Percentiles rank a stretch among this genome's conserved stretches.
Evolutionary conservation across 352 stramenopile genomes (phyloP).

Genomic region (Globisporangium spiculum): DNA sequence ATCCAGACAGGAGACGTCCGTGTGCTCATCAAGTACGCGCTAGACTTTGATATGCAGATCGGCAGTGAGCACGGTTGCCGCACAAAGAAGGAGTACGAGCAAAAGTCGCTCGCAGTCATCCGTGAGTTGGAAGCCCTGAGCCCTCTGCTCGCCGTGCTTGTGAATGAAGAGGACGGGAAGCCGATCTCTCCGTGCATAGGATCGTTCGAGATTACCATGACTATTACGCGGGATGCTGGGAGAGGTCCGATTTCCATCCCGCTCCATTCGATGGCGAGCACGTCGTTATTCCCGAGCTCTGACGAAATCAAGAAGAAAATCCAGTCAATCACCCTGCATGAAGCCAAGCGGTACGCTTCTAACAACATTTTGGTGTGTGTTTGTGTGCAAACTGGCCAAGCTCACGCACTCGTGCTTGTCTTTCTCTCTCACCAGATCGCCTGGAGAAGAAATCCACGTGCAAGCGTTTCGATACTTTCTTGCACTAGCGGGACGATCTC

Average conservation of each 20-base stretch:
- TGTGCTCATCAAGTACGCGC: conserved; percentile 34
- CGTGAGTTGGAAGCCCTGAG: conserved; percentile 47
- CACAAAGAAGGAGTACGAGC: conserved; percentile 48
- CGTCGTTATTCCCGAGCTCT: conserved; percentile 42
- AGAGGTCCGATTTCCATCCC: conserved; percentile 26
- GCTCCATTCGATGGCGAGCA: conserved; percentile 56
- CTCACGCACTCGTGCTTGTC: neutral
- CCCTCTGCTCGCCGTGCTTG: conserved; percentile 39
- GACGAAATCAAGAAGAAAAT: conserved; percentile 53
- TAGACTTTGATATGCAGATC: conserved; percentile 34
- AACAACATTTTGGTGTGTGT: neutral
- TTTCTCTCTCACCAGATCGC: conserved; percentile 21
- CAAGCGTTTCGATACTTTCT: conserved; percentile 64
- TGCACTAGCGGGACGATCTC: conserved; percentile 36
- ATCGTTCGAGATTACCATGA: conserved; percentile 57
- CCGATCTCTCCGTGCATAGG: conserved; percentile 22
- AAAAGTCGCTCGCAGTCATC: conserved; percentile 38
- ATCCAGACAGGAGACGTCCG: conserved; percentile 52
- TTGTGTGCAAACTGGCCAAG: too few species aligned
- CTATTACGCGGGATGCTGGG: conserved; percentile 29
- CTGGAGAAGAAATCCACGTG: conserved; percentile 50
- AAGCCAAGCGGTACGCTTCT: conserved; percentile 46
- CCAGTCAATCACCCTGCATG: conserved; percentile 46
- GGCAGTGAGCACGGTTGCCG: conserved; percentile 47
- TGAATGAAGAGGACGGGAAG: conserved; percentile 30